phyloP scores from a whole-genome alignment of 1,284 basidiomycete genomes.

The Pyrrhoderma noxium region DNA sequence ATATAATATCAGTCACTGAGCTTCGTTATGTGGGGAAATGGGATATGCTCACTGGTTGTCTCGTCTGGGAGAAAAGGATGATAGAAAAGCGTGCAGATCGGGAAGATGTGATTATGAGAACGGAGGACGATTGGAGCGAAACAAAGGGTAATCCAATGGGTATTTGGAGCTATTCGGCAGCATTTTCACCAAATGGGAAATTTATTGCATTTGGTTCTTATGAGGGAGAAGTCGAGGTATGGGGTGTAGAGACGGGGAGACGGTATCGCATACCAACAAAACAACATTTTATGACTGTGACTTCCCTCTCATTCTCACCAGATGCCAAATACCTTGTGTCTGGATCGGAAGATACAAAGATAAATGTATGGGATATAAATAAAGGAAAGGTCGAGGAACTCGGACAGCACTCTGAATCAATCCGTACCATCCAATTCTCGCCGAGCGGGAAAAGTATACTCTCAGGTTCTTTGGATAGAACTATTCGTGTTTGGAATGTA shows the following conservation, averaged over 20 bases:
- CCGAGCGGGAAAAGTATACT: background rate
- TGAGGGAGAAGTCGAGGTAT: slow-evolving; percentile 6
- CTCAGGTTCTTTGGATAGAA: background rate
- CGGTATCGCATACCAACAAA: background rate
- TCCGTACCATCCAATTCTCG: background rate
- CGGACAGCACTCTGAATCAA: no score
- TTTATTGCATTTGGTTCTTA: background rate
- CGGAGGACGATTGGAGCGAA: no score
- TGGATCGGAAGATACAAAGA: background rate
- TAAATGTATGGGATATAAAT: slow-evolving; percentile 13
- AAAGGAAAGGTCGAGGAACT: no score
- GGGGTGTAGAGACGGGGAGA: slow-evolving; percentile 5
- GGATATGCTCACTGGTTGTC: no score
- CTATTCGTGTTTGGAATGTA: background rate
- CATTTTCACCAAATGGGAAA: slow-evolving; percentile 10
- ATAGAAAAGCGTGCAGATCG: no score
- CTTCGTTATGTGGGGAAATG: no score
- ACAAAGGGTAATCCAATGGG: no score
- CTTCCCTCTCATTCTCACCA: background rate
- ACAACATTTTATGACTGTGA: background rate
- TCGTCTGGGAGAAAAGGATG: no score
- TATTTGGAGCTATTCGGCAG: background rate
- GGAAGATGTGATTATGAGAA: no score
- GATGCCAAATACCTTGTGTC: background rate
- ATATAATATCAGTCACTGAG: no score